Evolutionary conservation across 768 basidiomycete genomes (phyloP).

Genomic region (Amanita rimosa): DNA sequence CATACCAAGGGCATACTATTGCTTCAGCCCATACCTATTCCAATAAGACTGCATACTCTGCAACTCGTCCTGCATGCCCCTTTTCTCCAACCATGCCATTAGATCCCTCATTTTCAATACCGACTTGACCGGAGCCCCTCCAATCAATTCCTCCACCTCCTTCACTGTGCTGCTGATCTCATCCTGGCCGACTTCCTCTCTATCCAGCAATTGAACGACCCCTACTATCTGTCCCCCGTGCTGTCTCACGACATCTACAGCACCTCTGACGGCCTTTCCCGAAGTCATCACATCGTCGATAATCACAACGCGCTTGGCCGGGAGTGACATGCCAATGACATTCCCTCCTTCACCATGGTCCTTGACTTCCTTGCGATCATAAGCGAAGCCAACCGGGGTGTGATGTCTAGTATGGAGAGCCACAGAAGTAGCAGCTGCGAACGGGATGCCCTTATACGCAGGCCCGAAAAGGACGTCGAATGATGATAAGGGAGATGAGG

Average conservation of each 20-base stretch:
- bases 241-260: slow-evolving; percentile 59
- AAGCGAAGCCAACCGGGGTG: slow-evolving; percentile 67
- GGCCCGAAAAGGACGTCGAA: slow-evolving; percentile 92
- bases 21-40: slow-evolving; percentile 58
- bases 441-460: slow-evolving; percentile 94
- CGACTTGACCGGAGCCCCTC: slow-evolving; percentile 59
- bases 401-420: slow-evolving; percentile 57
- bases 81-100: slow-evolving; percentile 70
- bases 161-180: slow-evolving; percentile 62
- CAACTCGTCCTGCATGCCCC: slow-evolving; percentile 53
- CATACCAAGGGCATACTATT: no score
- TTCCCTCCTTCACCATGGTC: slow-evolving; percentile 93
- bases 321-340: slow-evolving; percentile 79
- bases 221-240: slow-evolving; percentile 80
- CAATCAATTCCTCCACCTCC: slow-evolving; percentile 70
- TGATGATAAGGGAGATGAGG: slow-evolving; percentile 21
- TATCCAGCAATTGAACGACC: slow-evolving; percentile 77
- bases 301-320: slow-evolving; percentile 73
- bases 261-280: slow-evolving; percentile 78
- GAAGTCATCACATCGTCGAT: slow-evolving; percentile 96
- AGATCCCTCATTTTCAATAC: slow-evolving; percentile 83
- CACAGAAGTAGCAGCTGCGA: slow-evolving; percentile 78
- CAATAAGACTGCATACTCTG: slow-evolving; percentile 69
- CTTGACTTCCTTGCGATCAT: slow-evolving; percentile 93
- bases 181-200: slow-evolving; percentile 75